Evolutionary conservation across 345 rosid genomes (phyloP).

Genomic region (Sisymbrium irio): DNA sequence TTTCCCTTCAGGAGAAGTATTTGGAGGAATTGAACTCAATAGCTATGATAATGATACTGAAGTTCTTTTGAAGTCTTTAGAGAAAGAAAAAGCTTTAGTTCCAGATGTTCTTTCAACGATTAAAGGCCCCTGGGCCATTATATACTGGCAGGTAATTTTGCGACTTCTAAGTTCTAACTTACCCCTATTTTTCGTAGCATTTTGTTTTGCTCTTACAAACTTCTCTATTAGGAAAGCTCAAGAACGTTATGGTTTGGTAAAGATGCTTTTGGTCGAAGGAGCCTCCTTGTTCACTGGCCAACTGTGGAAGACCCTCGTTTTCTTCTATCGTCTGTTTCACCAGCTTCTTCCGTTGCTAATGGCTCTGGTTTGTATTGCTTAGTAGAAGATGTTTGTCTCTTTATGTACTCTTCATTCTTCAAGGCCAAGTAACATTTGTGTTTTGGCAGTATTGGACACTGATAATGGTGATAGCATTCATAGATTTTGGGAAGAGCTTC

Average conservation of each 20-base stretch:
- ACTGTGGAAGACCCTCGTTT: conserved; percentile 56
- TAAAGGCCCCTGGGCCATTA: conserved; percentile 85
- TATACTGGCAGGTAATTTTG: conserved; percentile 81
- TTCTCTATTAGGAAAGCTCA: conserved; percentile 51
- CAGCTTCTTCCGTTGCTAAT: conserved; percentile 28
- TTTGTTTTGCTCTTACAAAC: background rate
- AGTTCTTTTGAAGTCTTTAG: conserved; percentile 54
- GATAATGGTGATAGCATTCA: conserved; percentile 40
- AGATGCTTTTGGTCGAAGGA: conserved; percentile 86
- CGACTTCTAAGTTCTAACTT: background rate
- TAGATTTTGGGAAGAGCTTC: conserved; percentile 86
- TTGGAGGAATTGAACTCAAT: conserved; percentile 62
- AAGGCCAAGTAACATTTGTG: background rate
- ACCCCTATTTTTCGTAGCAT: background rate
- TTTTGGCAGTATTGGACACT: conserved; percentile 46
- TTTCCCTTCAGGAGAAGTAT: conserved; percentile 61
- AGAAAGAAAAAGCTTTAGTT: conserved; percentile 38
- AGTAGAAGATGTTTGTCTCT: conserved; percentile 6
- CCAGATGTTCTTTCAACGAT: conserved; percentile 66
- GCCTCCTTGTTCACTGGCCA: conserved; percentile 97
- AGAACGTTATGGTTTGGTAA: conserved; percentile 89
- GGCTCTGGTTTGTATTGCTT: conserved; percentile 33
- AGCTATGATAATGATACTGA: conserved; percentile 61
- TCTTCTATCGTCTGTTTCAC: conserved; percentile 71
- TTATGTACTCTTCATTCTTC: background rate